A percentile compares a stretch with the other conserved stretches of the same genome.
phyloP scores from a whole-genome alignment of 257 asterid species.

The Thymus quinquecostatus region DNA sequence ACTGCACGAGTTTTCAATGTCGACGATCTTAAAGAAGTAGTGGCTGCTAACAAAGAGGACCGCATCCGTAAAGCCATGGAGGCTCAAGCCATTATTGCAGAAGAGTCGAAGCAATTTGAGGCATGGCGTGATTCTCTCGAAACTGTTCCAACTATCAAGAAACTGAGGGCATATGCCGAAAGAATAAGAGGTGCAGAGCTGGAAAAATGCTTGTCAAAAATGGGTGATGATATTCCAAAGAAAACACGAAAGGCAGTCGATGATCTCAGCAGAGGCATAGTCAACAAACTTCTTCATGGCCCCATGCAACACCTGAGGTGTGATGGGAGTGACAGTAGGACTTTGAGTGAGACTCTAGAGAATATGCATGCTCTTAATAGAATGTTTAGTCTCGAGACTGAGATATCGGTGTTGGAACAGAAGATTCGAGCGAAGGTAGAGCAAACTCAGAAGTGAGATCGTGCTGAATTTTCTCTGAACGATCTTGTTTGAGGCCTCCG shows the following conservation, averaged over 20 bases:
- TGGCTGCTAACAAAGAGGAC: slow-evolving; percentile 93
- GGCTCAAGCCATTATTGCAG: slow-evolving; percentile 78
- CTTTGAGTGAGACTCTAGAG: slow-evolving; percentile 89
- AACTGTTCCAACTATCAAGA: slow-evolving; percentile 95
- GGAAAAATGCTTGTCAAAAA: slow-evolving; percentile 86
- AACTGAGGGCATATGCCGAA: slow-evolving; percentile 88
- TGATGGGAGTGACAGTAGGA: slow-evolving; percentile 91
- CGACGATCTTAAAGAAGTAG: slow-evolving; percentile 93
- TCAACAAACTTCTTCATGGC: slow-evolving; percentile 92
- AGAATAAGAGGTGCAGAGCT: slow-evolving; percentile 82
- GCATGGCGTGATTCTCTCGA: slow-evolving; percentile 95
- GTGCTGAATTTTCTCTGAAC: not conserved
- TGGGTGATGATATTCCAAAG: slow-evolving; percentile 90
- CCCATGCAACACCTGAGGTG: slow-evolving; percentile 99
- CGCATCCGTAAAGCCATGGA: slow-evolving; percentile 89
- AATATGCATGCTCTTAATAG: slow-evolving; percentile 93
- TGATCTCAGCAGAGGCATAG: slow-evolving; percentile 87
- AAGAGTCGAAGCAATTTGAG: slow-evolving; percentile 85
- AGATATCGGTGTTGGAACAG: slow-evolving; percentile 84
- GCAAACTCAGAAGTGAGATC: slow-evolving; percentile 61
- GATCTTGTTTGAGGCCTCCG: slow-evolving; percentile 29
- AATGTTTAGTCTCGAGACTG: slow-evolving; percentile 86
- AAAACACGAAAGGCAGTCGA: slow-evolving; percentile 81
- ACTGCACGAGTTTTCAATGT: slow-evolving; percentile 80
- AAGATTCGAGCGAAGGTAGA: slow-evolving; percentile 89